phyloP scores from a whole-genome alignment of 129 eudicot genomes.

The Mikania micrantha region DNA sequence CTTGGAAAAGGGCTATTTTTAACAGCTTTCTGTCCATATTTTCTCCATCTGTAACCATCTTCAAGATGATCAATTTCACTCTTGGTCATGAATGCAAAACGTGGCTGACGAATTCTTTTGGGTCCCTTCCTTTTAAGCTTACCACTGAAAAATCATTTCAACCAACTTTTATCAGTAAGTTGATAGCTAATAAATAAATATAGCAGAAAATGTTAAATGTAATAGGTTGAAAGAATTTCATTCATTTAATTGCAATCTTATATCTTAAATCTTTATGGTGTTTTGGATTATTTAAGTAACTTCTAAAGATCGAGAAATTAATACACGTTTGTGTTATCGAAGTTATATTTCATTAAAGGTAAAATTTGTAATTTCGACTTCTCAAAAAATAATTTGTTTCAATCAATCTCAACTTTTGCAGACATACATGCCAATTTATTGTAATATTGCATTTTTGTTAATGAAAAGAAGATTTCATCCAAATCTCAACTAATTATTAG shows the following conservation, averaged over 20 bases:
- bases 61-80: slow-evolving; percentile 93
- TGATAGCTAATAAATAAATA: background rate
- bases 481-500: no score
- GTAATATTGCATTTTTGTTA: no score
- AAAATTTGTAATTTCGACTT: background rate
- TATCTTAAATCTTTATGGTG: background rate
- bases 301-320: no score
- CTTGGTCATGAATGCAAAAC: slow-evolving; percentile 88
- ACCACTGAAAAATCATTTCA: slow-evolving; percentile 41
- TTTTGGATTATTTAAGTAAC: background rate
- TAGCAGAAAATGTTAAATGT: background rate
- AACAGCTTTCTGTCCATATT: slow-evolving; percentile 96
- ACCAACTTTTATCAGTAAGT: slow-evolving; percentile 14
- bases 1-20: slow-evolving; percentile 97
- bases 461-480: no score
- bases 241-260: background rate
- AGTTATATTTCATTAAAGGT: no score
- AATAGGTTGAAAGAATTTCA: background rate
- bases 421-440: no score
- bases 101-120: slow-evolving; percentile 65
- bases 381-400: background rate
- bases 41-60: slow-evolving; percentile 97
- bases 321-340: no score
- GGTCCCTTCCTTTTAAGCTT: slow-evolving; percentile 62
- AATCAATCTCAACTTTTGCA: background rate